Evolutionary conservation across 2,329 filamentous ascomycete species (phyloP).

Genomic region (Hypoxylon sp.): DNA sequence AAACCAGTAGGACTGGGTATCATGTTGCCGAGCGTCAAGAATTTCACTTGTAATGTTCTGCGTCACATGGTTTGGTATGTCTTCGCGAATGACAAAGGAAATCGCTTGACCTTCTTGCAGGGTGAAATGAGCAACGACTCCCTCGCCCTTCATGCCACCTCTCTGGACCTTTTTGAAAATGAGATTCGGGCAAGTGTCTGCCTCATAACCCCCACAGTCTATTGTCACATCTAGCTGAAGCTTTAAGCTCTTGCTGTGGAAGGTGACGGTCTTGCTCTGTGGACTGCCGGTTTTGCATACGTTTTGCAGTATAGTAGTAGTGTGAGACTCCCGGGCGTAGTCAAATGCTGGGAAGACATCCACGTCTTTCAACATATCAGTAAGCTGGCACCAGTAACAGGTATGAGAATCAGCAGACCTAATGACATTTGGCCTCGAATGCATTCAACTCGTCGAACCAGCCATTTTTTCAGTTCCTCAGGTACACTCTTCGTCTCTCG

Average conservation of each 20-base stretch:
- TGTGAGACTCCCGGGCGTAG: slow-evolving; percentile 76
- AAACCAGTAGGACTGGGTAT: slow-evolving; percentile 80
- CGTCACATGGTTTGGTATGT: slow-evolving; percentile 70
- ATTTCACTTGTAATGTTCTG: slow-evolving; percentile 70
- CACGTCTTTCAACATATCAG: slow-evolving; percentile 62
- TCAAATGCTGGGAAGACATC: slow-evolving; percentile 81
- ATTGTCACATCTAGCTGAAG: slow-evolving; percentile 78
- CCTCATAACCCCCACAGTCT: slow-evolving; percentile 68
- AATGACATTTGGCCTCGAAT: slow-evolving; percentile 76
- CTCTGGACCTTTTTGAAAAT: slow-evolving; percentile 68
- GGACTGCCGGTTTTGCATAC: slow-evolving; percentile 57
- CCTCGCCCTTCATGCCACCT: slow-evolving; percentile 70
- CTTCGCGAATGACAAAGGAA: slow-evolving; percentile 77
- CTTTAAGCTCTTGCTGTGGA: slow-evolving; percentile 70
- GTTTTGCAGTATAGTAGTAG: slow-evolving; percentile 67
- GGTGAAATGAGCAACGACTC: slow-evolving; percentile 71
- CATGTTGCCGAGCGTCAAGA: slow-evolving; percentile 74
- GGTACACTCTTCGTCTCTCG: slow-evolving; percentile 68
- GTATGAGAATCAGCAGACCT: slow-evolving; percentile 55
- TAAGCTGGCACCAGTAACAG: slow-evolving; percentile 18
- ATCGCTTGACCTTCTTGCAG: slow-evolving; percentile 77
- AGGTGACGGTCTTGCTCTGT: slow-evolving; percentile 73
- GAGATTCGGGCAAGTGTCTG: slow-evolving; percentile 66
- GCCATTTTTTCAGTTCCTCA: slow-evolving; percentile 77
- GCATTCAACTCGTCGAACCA: slow-evolving; percentile 80